Conservation (phyloP, 441 rosid species). For the Jatropha podagrica region DNA sequence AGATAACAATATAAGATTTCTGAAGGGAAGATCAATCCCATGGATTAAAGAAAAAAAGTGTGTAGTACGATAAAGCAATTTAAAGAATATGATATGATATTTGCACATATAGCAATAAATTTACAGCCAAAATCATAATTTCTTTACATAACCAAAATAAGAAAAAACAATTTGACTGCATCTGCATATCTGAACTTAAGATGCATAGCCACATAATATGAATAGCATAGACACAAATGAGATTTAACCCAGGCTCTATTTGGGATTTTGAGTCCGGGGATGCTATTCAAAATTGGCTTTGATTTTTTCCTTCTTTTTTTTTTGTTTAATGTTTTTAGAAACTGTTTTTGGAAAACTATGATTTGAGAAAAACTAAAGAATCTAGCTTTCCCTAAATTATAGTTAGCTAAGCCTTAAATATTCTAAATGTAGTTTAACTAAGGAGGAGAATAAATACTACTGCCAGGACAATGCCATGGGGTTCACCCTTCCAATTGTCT, state of each 20-base stretch:
- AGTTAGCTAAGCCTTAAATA: too few relatives aligned
- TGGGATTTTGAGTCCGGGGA: too few relatives aligned
- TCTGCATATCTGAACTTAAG: neutral
- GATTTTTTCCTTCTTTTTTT: too few relatives aligned
- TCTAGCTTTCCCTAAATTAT: too few relatives aligned
- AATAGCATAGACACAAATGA: neutral
- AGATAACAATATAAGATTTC: conserved; percentile 7
- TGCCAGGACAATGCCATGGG: neutral
- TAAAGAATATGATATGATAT: neutral
- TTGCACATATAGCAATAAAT: neutral
- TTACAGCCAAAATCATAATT: too few relatives aligned
- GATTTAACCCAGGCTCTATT: neutral
- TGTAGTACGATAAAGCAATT: neutral
- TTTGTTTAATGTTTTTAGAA: too few relatives aligned
- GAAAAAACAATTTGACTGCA: neutral
- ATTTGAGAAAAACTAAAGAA: too few relatives aligned
- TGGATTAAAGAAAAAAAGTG: neutral
- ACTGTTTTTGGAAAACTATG: too few relatives aligned
- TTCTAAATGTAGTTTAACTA: too few relatives aligned
- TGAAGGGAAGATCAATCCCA: neutral
- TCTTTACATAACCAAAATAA: too few relatives aligned
- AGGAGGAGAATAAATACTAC: neutral
- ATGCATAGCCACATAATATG: neutral
- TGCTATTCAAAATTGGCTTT: too few relatives aligned
- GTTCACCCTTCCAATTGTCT: too few relatives aligned